Conservation (phyloP, 2,329 filamentous ascomycete species). For the Exserohilum rostratum region DNA sequence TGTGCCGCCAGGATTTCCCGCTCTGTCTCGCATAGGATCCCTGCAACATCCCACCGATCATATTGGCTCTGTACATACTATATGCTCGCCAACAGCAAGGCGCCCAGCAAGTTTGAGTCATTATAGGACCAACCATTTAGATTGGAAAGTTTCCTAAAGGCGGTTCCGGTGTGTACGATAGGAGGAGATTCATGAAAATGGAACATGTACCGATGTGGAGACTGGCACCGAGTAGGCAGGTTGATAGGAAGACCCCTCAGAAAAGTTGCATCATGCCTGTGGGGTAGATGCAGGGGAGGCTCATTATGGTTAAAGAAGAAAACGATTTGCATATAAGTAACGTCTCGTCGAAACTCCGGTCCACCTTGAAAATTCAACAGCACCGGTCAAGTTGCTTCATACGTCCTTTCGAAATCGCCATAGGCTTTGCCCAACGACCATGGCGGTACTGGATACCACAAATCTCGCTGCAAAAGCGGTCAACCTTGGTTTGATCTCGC, state of each 20-base stretch:
- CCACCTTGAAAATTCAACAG: neutral
- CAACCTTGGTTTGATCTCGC: slow-evolving; percentile 4
- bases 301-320: too few species aligned
- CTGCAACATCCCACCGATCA: neutral
- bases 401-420: neutral
- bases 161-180: too few species aligned
- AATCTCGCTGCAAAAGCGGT: neutral
- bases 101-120: neutral
- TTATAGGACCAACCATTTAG: neutral
- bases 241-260: neutral
- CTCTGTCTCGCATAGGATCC: neutral
- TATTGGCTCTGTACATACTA: neutral
- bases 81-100: neutral
- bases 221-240: too few species aligned
- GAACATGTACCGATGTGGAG: too few species aligned
- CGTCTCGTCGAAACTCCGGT: too few species aligned
- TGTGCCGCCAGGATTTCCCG: slow-evolving; percentile 1
- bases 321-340: too few species aligned
- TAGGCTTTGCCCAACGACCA: neutral
- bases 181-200: too few species aligned
- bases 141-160: neutral
- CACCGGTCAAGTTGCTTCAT: neutral
- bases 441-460: neutral
- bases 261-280: neutral
- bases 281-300: too few species aligned